Evolutionary conservation across 495 filamentous ascomycete species (phyloP), one percentile per base, ranked within the genome.

Genomic region (Tuber calosporum): DNA sequence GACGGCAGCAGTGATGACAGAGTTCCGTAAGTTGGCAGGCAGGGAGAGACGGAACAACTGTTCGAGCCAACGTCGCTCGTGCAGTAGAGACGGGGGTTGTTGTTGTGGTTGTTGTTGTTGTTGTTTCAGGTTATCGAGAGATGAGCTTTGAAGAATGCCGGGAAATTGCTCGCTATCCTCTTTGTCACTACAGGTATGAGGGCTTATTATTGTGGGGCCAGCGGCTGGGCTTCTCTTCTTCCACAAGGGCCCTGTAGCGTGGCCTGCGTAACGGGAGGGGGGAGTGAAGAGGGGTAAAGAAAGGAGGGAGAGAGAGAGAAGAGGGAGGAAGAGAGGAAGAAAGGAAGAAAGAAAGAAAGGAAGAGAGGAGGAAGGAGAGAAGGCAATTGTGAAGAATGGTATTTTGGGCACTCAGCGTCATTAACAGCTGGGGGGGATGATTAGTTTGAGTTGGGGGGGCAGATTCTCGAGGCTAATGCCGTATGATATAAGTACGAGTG

Each of bases 61-160:
- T 62, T 62, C 53, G 13, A 62, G 53, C 26, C 26, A 62, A 62
- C 11, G 53, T 62, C 53, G 53, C 53, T 62, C 53, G 53, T 34
- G 26, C 26, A 34, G 53, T 1, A 34, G 53, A 34, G 11, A 30
- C 26, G 53, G 13, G 9, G 17, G 19, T 7, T 38, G 53, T 9
- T 66, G 20, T 45, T 42, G 36, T 36, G 48, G 71, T 69, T 69
- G 66, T 34, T 69, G 26, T 9, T 69, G 66, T 73, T 73, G 72
- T 73, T 69, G 67, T 73, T 73, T 36, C 72, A 66, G 20, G 62
- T 69, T 69, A 68, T 58, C 22, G 48, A 30, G 22, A 30, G 48
- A 13, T 58, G 48, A 30, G 13, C n/a, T 58, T 58, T 26, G 53
- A 62, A 34, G 53, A 34, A 62, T 62, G 53, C 53, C 53, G 53